Evolutionary conservation across 768 basidiomycete genomes (phyloP).

Genomic region (Suillus spraguei): DNA sequence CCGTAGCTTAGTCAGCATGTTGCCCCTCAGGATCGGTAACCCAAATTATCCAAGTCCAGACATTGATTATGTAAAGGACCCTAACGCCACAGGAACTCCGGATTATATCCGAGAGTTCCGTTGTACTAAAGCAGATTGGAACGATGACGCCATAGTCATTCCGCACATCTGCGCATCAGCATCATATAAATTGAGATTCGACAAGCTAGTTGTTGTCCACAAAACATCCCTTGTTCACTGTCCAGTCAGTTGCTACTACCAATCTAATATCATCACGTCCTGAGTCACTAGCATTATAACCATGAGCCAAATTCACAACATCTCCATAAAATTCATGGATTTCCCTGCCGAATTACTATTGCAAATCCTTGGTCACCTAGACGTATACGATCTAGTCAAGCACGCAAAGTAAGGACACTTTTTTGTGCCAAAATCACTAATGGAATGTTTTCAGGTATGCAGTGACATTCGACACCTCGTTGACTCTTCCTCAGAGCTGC

Average conservation of each 20-base stretch:
- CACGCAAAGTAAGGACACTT: background rate
- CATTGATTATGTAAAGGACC: background rate
- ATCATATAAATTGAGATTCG: background rate
- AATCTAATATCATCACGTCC: background rate
- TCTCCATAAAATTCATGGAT: background rate
- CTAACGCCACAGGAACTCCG: background rate
- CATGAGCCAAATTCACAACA: background rate
- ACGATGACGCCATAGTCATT: background rate
- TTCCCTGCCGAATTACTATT: background rate
- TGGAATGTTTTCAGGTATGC: background rate
- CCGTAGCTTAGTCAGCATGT: too few species aligned
- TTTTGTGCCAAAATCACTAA: background rate
- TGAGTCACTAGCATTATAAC: background rate
- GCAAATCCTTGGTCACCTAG: background rate
- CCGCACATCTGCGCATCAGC: background rate
- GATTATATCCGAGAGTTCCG: background rate
- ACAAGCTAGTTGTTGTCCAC: too few species aligned
- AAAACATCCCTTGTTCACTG: too few species aligned
- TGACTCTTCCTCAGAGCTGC: background rate
- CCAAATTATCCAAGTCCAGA: too few species aligned
- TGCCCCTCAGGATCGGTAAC: too few species aligned
- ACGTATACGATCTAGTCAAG: background rate
- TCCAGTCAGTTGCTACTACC: too few species aligned
- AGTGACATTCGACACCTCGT: background rate
- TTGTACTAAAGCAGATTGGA: too few species aligned